A percentile compares a stretch with the other conserved stretches of the same genome.
These are phyloP conservation scores for Claviceps sp. DNA, from an alignment of 2,329 filamentous ascomycete genomes.

Conservation along the genomic window DNA sequence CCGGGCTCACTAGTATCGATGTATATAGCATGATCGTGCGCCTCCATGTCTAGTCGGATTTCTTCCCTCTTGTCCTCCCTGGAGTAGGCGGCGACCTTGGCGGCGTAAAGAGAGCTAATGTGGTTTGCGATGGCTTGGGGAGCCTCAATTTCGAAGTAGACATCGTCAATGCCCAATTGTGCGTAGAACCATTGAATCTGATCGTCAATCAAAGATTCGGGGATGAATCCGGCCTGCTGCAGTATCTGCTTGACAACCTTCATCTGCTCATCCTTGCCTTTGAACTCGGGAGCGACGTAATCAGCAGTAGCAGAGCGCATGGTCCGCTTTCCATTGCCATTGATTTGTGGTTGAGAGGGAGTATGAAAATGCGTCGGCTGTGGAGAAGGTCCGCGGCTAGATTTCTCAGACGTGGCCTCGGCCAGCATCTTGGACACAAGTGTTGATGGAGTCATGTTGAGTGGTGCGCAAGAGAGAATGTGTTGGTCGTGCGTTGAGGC, in stretches of 20 bases:
- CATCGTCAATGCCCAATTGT: constrained; percentile 93
- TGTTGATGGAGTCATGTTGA: constrained; percentile 17
- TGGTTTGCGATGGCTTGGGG: constrained; percentile 82
- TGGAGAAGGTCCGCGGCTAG: constrained; percentile 61
- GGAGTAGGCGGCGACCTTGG: constrained; percentile 87
- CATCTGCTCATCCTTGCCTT: constrained; percentile 88
- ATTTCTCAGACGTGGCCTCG: constrained; percentile 26
- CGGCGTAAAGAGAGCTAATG: constrained; percentile 91
- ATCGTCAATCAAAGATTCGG: constrained; percentile 64
- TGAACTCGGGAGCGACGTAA: constrained; percentile 88
- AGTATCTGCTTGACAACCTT: constrained; percentile 71
- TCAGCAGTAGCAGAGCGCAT: constrained; percentile 83
- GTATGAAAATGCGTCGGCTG: constrained; percentile 77
- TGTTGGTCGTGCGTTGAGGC: neutral
- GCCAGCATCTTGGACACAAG: constrained; percentile 28
- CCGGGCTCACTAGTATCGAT: constrained; percentile 95
- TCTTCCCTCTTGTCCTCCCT: constrained; percentile 89
- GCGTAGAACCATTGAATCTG: constrained; percentile 97
- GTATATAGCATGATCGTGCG: constrained; percentile 88
- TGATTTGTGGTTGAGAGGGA: constrained; percentile 37
- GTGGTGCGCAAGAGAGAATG: constrained; percentile 2
- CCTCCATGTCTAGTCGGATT: constrained; percentile 92
- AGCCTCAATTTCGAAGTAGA: constrained; percentile 88
- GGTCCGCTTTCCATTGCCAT: constrained; percentile 54
- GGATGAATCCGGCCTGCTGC: constrained; percentile 72